phyloP scores from a whole-genome alignment of 768 basidiomycete genomes.

The Lactifluus pinguis region DNA sequence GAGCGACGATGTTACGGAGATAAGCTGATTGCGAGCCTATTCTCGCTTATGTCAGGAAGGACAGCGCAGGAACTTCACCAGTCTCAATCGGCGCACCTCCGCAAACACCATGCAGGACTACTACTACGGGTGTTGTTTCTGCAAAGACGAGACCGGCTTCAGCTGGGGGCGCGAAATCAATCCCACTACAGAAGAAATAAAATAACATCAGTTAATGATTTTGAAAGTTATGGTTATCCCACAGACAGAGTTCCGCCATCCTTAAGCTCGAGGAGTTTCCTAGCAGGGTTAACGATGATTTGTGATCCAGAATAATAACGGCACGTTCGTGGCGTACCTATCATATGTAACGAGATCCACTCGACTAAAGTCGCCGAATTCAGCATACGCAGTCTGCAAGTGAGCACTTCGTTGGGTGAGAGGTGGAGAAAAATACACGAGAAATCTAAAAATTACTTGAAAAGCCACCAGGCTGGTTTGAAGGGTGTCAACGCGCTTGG shows the following conservation, averaged over 20 bases:
- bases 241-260: slow-evolving; percentile 62
- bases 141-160: slow-evolving; percentile 21
- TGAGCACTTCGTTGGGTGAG: slow-evolving; percentile 33
- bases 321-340: slow-evolving; percentile 30
- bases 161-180: slow-evolving; percentile 49
- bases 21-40: slow-evolving; percentile 84
- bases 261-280: slow-evolving; percentile 40
- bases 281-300: slow-evolving; percentile 20
- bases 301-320: neutral
- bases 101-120: slow-evolving; percentile 42
- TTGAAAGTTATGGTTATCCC: neutral
- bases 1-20: slow-evolving; percentile 71
- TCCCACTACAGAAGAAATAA: slow-evolving; percentile 33
- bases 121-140: slow-evolving; percentile 41
- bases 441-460: slow-evolving; percentile 19
- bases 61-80: neutral
- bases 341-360: slow-evolving; percentile 47
- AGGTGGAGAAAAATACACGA: neutral
- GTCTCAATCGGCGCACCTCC: slow-evolving; percentile 28
- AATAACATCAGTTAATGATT: neutral
- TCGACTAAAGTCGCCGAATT: slow-evolving; percentile 49
- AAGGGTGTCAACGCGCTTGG: slow-evolving; percentile 24
- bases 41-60: slow-evolving; percentile 3
- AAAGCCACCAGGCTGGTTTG: slow-evolving; percentile 27
- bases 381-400: slow-evolving; percentile 53